Conservation (phyloP, 2,329 filamentous ascomycete genomes). For the Alternaria gansuensis region DNA sequence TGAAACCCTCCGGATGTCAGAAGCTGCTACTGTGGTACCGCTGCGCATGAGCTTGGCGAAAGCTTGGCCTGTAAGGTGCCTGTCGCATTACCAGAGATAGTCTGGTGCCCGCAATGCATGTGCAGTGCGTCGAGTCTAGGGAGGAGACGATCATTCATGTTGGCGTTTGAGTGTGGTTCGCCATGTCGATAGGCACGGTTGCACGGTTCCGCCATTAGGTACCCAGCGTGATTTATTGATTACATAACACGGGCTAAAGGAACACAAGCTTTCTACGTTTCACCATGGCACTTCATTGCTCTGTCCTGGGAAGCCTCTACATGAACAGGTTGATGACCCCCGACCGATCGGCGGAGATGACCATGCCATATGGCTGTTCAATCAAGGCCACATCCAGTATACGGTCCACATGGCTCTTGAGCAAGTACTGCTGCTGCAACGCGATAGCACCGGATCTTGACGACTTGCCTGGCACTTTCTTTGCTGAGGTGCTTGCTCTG, state of each 20-base stretch:
- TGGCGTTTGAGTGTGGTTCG: constrained; percentile 9
- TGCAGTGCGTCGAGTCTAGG: background rate
- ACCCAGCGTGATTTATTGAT: constrained; percentile 7
- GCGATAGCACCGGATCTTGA: constrained; percentile 85
- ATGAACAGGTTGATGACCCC: constrained; percentile 88
- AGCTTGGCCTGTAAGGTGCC: constrained; percentile 30
- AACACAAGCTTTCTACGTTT: constrained; percentile 3
- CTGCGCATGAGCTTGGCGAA: constrained; percentile 31
- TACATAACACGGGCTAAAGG: constrained; percentile 7
- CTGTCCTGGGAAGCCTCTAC: constrained; percentile 41
- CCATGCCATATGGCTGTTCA: constrained; percentile 91
- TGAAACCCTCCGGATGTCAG: constrained; percentile 36
- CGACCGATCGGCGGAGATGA: constrained; percentile 85
- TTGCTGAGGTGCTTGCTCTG: constrained; percentile 48
- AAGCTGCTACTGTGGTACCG: constrained; percentile 21
- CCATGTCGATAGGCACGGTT: background rate
- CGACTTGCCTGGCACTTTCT: constrained; percentile 56
- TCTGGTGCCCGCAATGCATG: constrained; percentile 5
- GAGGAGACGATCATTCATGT: background rate
- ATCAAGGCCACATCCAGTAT: constrained; percentile 89
- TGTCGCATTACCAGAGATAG: constrained; percentile 18
- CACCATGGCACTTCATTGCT: constrained; percentile 5
- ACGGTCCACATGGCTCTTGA: constrained; percentile 86
- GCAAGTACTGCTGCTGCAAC: constrained; percentile 87
- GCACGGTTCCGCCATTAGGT: background rate